phyloP scores from a whole-genome alignment of 495 filamentous ascomycete genomes.

The Chaetomium cochliodes region DNA sequence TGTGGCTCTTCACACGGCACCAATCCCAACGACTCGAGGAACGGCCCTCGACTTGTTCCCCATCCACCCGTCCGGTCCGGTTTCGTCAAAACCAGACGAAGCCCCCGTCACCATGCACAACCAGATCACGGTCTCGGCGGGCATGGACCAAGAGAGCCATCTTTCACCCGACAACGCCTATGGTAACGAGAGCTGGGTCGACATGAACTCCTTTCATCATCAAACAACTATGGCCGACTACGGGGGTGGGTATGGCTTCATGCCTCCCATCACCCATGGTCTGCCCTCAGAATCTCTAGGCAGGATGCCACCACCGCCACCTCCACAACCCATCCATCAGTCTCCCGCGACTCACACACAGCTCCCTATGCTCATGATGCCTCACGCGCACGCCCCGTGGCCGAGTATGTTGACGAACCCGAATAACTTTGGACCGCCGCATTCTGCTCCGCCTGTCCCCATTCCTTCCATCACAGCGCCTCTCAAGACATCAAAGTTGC shows the following conservation, averaged over 20 bases:
- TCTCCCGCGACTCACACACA: slow-evolving; percentile 42
- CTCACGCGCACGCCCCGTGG: slow-evolving; percentile 63
- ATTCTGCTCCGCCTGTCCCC: slow-evolving; percentile 54
- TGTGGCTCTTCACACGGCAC: slow-evolving; percentile 28
- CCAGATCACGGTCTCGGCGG: slow-evolving; percentile 48
- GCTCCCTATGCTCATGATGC: slow-evolving; percentile 62
- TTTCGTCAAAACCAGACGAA: slow-evolving; percentile 33
- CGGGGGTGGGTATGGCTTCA: slow-evolving; percentile 40
- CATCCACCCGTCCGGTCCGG: slow-evolving; percentile 34
- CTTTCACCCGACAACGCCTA: slow-evolving; percentile 45
- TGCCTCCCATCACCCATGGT: slow-evolving; percentile 46
- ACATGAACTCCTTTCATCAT: slow-evolving; percentile 47
- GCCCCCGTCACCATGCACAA: slow-evolving; percentile 49
- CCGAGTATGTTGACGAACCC: slow-evolving; percentile 68
- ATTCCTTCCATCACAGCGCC: slow-evolving; percentile 56
- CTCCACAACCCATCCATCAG: slow-evolving; percentile 39
- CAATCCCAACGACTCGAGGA: slow-evolving; percentile 23
- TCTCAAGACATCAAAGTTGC: slow-evolving; percentile 48
- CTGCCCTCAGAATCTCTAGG: slow-evolving; percentile 47
- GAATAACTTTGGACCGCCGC: slow-evolving; percentile 39
- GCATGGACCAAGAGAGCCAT: slow-evolving; percentile 51
- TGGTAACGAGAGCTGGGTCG: slow-evolving; percentile 45
- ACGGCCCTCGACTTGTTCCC: slow-evolving; percentile 24
- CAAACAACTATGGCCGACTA: slow-evolving; percentile 51
- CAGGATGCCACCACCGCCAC: slow-evolving; percentile 46